These are phyloP conservation scores for Pseudonectria buxi DNA, from an alignment of 2,329 filamentous ascomycete genomes.

Conservation along the genomic window DNA sequence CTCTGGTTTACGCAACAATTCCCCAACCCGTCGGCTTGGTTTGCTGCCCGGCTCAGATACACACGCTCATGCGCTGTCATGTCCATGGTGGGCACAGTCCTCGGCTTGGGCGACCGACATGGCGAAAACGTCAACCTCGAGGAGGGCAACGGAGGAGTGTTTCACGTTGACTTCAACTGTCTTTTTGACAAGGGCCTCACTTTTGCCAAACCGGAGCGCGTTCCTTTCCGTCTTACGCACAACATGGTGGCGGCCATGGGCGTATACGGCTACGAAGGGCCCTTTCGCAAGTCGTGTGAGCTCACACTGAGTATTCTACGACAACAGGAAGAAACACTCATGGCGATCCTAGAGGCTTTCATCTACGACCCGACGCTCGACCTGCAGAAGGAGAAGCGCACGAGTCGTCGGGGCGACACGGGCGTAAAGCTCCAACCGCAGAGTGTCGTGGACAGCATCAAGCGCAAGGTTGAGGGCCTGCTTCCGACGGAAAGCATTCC, in stretches of 20 bases:
- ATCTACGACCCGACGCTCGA: slow-evolving; percentile 95
- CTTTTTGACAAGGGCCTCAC: slow-evolving; percentile 97
- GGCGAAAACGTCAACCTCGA: slow-evolving; percentile 96
- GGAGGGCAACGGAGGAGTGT: slow-evolving; percentile 84
- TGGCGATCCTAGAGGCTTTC: slow-evolving; percentile 96
- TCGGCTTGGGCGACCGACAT: slow-evolving; percentile 89
- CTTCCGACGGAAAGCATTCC: slow-evolving; percentile 85
- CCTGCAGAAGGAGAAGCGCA: slow-evolving; percentile 62
- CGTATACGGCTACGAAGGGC: slow-evolving; percentile 85
- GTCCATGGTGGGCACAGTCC: slow-evolving; percentile 97
- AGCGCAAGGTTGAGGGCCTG: slow-evolving; percentile 77
- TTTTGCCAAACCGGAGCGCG: slow-evolving; percentile 88
- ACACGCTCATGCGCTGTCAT: slow-evolving; percentile 94
- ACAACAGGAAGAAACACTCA: slow-evolving; percentile 90
- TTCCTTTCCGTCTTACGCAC: slow-evolving; percentile 94
- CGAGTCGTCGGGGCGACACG: slow-evolving; percentile 30
- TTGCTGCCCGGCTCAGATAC: slow-evolving; percentile 79
- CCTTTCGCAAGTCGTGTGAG: slow-evolving; percentile 86
- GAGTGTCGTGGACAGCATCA: slow-evolving; percentile 84
- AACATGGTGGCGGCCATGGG: slow-evolving; percentile 99
- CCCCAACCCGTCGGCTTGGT: slow-evolving; percentile 88
- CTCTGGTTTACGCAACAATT: slow-evolving; percentile 96
- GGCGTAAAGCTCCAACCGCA: slow-evolving; percentile 48
- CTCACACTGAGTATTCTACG: slow-evolving; percentile 77
- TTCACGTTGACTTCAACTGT: slow-evolving; percentile 99